Percentiles rank a stretch among this genome's conserved stretches.
These are phyloP conservation scores for Clarireedia hainanense DNA, from an alignment of 2,329 filamentous ascomycete species.

Conservation along the genomic window DNA sequence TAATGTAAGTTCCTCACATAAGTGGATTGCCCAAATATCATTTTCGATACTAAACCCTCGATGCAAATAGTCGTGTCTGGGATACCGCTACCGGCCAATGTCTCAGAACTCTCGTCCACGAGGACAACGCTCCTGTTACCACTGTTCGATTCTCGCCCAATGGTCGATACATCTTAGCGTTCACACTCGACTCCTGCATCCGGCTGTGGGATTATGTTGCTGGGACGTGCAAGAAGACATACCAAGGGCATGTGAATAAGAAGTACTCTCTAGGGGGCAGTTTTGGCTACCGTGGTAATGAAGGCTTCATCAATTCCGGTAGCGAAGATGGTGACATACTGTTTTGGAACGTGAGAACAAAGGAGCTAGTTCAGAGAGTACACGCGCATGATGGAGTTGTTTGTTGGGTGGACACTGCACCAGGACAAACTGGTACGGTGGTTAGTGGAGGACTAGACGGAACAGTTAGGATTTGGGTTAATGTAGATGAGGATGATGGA, in stretches of 20 bases:
- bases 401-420: conserved; percentile 59
- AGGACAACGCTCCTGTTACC: conserved; percentile 86
- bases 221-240: conserved; percentile 90
- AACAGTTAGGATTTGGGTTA: conserved; percentile 54
- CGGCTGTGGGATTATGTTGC: conserved; percentile 93
- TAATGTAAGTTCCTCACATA: conserved; percentile 53
- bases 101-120: conserved; percentile 87
- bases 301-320: conserved; percentile 65
- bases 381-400: conserved; percentile 49
- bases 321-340: conserved; percentile 82
- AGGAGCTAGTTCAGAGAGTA: conserved; percentile 68
- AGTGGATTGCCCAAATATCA: conserved; percentile 1
- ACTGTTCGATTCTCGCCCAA: conserved; percentile 91
- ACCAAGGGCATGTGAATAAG: conserved; percentile 82
- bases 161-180: conserved; percentile 85
- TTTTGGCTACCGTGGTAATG: conserved; percentile 60
- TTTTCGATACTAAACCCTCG: neutral
- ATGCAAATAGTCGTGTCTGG: conserved; percentile 65
- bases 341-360: conserved; percentile 85
- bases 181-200: conserved; percentile 82
- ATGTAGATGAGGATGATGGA: conserved; percentile 28
- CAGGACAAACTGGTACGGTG: conserved; percentile 40
- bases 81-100: conserved; percentile 94
- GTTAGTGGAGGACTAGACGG: conserved; percentile 56
- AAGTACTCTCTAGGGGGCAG: conserved; percentile 79